Evolutionary conservation across 805 yeast species (phyloP).

Genomic region (Sungouiozyma ichnusensis): DNA sequence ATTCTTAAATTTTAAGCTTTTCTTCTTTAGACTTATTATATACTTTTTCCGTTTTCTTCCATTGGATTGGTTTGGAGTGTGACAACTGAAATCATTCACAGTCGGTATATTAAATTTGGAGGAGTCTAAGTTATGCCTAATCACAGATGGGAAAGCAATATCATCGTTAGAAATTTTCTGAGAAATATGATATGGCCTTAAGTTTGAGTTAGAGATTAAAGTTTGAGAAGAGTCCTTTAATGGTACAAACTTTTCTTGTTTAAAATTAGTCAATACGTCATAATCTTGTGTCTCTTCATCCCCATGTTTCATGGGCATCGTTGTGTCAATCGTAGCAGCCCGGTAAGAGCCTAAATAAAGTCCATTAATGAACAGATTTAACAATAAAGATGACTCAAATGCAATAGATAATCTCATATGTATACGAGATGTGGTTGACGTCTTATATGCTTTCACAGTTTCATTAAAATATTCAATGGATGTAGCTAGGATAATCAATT

Average conservation of each 20-base stretch:
- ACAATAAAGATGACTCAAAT: constrained; percentile 13
- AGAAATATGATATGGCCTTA: not conserved
- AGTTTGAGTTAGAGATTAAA: constrained; percentile 14
- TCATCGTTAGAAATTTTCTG: constrained; percentile 10
- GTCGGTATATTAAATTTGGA: not conserved
- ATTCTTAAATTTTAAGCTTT: not conserved
- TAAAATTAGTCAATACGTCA: not conserved
- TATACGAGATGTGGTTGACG: constrained; percentile 1
- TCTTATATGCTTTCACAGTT: constrained; percentile 5
- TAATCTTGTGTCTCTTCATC: constrained; percentile 1
- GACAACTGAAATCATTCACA: not conserved
- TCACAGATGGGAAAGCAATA: constrained; percentile 19
- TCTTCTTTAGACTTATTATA: not conserved
- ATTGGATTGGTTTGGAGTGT: not conserved
- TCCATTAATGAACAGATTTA: constrained; percentile 17
- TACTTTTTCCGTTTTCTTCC: not conserved
- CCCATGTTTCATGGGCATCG: constrained; percentile 1
- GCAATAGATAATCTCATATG: constrained; percentile 11
- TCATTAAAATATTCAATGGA: constrained; percentile 15
- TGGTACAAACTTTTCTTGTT: constrained; percentile 15
- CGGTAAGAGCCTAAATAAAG: constrained; percentile 9
- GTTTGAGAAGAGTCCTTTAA: constrained; percentile 28
- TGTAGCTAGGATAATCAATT: constrained; percentile 12
- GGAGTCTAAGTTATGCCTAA: constrained; percentile 14
- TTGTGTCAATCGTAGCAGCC: constrained; percentile 1